Evolutionary conservation across 345 rosid genomes (phyloP).

Genomic region (Jatropha curcas): DNA sequence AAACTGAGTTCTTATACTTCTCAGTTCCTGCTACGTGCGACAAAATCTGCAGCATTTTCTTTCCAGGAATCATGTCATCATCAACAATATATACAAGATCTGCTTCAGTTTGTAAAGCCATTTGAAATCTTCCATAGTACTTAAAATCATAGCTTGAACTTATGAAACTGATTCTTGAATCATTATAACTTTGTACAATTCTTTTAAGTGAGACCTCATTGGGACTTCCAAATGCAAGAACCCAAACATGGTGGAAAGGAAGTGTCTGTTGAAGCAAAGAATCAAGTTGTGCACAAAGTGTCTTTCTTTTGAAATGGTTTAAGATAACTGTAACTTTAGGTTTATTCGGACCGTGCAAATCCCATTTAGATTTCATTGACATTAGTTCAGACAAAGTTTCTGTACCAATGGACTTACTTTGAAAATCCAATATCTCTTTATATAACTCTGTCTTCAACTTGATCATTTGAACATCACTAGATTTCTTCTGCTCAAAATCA

Average conservation of each 20-base stretch:
- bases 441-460: slow-evolving; percentile 75
- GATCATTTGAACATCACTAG: slow-evolving; percentile 70
- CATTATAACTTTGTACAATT: slow-evolving; percentile 79
- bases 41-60: slow-evolving; percentile 84
- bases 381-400: slow-evolving; percentile 71
- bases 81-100: slow-evolving; percentile 84
- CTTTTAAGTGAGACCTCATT: slow-evolving; percentile 65
- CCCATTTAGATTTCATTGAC: slow-evolving; percentile 90
- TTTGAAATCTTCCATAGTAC: slow-evolving; percentile 95
- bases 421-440: slow-evolving; percentile 60
- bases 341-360: slow-evolving; percentile 48
- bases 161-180: slow-evolving; percentile 85
- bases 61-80: slow-evolving; percentile 97
- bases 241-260: slow-evolving; percentile 95
- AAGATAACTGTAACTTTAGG: slow-evolving; percentile 85
- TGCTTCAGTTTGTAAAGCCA: slow-evolving; percentile 91
- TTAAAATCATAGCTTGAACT: slow-evolving; percentile 92
- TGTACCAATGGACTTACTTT: slow-evolving; percentile 54
- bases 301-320: slow-evolving; percentile 95
- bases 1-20: slow-evolving; percentile 83
- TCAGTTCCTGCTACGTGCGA: slow-evolving; percentile 96
- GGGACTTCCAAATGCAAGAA: slow-evolving; percentile 86
- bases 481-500: slow-evolving; percentile 86
- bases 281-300: slow-evolving; percentile 90
- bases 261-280: slow-evolving; percentile 82